These are phyloP conservation scores for Begonia masoniana DNA, from an alignment of 306 rosid species.

Conservation along the genomic window DNA sequence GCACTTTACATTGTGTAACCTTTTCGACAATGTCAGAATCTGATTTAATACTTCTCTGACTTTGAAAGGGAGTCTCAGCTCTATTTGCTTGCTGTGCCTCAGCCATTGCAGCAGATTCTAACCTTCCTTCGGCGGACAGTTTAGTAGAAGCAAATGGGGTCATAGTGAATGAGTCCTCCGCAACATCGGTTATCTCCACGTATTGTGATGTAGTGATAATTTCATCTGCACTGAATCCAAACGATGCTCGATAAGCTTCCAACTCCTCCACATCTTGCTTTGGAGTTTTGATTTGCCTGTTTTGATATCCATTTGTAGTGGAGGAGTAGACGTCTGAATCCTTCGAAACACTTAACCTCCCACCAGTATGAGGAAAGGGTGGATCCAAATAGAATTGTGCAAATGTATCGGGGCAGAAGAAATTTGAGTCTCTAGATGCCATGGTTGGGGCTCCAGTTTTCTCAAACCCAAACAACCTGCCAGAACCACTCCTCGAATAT, in stretches of 20 bases:
- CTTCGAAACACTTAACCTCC: conserved; percentile 92
- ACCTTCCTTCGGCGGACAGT: conserved; percentile 39
- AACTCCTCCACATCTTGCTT: conserved; percentile 94
- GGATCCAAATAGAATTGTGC: conserved; percentile 97
- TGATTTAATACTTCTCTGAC: conserved; percentile 30
- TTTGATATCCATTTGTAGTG: conserved; percentile 77
- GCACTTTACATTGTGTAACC: conserved; percentile 26
- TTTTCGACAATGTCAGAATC: conserved; percentile 24
- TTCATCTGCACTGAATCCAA: conserved; percentile 99
- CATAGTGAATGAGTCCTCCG: conserved; percentile 87
- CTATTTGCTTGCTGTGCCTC: conserved; percentile 41
- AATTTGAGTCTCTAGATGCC: conserved; percentile 82
- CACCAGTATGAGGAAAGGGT: conserved; percentile 87
- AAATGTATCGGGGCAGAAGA: conserved; percentile 65
- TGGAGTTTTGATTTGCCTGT: conserved; percentile 60
- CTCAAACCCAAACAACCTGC: conserved; percentile 60
- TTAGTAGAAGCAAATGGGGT: conserved; percentile 56
- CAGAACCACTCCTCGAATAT: conserved; percentile 56
- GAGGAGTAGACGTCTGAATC: conserved; percentile 78
- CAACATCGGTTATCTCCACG: conserved; percentile 90
- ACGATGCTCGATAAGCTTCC: conserved; percentile 98
- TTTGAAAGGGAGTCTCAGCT: conserved; percentile 25
- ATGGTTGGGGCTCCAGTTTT: conserved; percentile 28
- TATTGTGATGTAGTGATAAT: conserved; percentile 73
- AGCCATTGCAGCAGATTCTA: conserved; percentile 35